Conservation (phyloP, 495 filamentous ascomycete species). For the Penicillium cinerascens region DNA sequence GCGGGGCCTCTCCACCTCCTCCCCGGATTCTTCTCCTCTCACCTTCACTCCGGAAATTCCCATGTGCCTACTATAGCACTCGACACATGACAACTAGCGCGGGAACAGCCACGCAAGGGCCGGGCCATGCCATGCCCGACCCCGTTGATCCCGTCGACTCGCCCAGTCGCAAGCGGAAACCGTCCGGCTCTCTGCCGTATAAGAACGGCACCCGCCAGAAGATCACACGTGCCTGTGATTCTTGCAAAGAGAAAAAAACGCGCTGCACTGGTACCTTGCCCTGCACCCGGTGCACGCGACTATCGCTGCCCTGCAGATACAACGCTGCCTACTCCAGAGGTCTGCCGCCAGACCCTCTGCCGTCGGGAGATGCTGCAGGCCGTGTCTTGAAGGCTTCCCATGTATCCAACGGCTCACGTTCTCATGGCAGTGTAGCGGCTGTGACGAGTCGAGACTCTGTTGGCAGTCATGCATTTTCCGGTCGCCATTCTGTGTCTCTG, state of each 20-base stretch:
- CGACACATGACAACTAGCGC: conserved; percentile 19
- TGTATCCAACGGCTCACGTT: conserved; percentile 8
- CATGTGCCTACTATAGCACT: not conserved
- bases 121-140: conserved; percentile 7
- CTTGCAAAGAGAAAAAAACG: conserved; percentile 47
- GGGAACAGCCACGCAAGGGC: conserved; percentile 12
- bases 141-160: not conserved
- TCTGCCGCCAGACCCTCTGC: conserved; percentile 40
- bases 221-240: conserved; percentile 48
- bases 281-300: conserved; percentile 37
- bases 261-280: conserved; percentile 46
- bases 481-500: conserved; percentile 15
- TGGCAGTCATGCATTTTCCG: conserved; percentile 2
- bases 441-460: not conserved
- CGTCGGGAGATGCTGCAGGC: conserved; percentile 8
- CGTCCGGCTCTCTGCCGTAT: conserved; percentile 20
- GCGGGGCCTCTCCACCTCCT: conserved; percentile 1
- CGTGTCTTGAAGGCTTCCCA: conserved; percentile 6
- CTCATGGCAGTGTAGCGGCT: conserved; percentile 9
- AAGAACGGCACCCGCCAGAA: conserved; percentile 34
- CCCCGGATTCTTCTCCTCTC: conserved; percentile 14
- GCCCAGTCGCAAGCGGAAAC: conserved; percentile 29
- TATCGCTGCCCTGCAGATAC: conserved; percentile 41
- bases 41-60: not conserved
- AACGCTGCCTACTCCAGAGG: conserved; percentile 45